A percentile compares a stretch with the other conserved stretches of the same genome.
phyloP scores from a whole-genome alignment of 1,284 basidiomycete species.

The Pascua guehoae region DNA sequence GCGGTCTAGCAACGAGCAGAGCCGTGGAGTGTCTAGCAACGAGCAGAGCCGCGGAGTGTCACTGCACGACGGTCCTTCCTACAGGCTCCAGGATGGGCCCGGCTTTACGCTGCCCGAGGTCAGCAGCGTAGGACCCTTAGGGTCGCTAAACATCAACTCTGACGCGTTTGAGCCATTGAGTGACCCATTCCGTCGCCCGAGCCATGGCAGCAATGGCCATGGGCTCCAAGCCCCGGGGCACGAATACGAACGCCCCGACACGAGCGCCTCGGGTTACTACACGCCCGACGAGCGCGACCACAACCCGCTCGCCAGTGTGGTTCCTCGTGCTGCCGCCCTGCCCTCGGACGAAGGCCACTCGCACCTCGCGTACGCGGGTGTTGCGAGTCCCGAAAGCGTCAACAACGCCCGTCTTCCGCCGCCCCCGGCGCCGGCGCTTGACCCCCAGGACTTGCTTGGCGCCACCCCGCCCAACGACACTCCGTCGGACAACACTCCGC shows the following conservation, averaged over 20 bases:
- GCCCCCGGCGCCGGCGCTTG: conserved; percentile 1
- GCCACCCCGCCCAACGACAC: no score
- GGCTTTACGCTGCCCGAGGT: neutral
- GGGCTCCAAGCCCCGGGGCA: no score
- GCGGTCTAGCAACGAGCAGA: neutral
- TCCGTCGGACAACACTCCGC: no score
- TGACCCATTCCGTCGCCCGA: neutral
- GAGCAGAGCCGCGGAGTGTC: neutral
- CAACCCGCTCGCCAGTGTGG: neutral
- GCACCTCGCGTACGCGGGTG: neutral
- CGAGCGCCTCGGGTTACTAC: conserved; percentile 11
- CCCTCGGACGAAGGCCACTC: neutral
- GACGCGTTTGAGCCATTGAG: neutral
- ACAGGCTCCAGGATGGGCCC: conserved; percentile 6
- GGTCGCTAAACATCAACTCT: conserved; percentile 1
- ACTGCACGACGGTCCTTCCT: conserved; percentile 4
- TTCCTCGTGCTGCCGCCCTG: neutral
- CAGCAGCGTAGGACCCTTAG: neutral
- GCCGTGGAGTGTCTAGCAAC: neutral
- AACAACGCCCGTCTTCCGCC: neutral
- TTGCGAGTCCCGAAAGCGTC: neutral
- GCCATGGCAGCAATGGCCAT: no score
- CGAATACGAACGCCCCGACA: no score
- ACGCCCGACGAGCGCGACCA: conserved; percentile 1
- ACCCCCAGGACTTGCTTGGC: neutral